A percentile compares a stretch with the other conserved stretches of the same genome.
Evolutionary conservation across 805 yeast species (phyloP).

Genomic region (Spathaspora boniae): DNA sequence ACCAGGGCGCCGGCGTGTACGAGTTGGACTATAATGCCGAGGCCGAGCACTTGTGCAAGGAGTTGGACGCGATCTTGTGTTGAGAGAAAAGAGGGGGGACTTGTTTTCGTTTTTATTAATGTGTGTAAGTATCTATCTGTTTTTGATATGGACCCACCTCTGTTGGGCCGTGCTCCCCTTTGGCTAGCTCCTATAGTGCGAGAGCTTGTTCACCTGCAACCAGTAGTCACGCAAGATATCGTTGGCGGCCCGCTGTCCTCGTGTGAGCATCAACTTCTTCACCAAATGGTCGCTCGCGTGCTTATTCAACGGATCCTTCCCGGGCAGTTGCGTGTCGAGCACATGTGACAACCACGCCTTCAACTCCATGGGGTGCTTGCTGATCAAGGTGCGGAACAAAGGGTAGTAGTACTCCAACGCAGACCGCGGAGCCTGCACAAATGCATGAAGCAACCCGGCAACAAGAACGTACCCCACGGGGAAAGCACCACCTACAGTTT

Average conservation of each 20-base stretch:
- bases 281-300: slow-evolving; percentile 41
- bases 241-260: slow-evolving; percentile 63
- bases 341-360: slow-evolving; percentile 41
- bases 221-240: slow-evolving; percentile 61
- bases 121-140: not conserved
- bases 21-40: slow-evolving; percentile 57
- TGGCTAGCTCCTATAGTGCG: slow-evolving; percentile 32
- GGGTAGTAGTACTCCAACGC: slow-evolving; percentile 57
- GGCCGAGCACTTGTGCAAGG: slow-evolving; percentile 52
- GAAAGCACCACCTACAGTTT: too few species aligned
- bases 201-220: slow-evolving; percentile 56
- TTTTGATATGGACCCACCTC: too few species aligned
- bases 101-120: not conserved
- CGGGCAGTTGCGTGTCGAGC: slow-evolving; percentile 10
- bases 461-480: slow-evolving; percentile 24
- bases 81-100: not conserved
- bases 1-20: slow-evolving; percentile 55
- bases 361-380: slow-evolving; percentile 45
- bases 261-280: slow-evolving; percentile 55
- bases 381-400: slow-evolving; percentile 44
- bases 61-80: slow-evolving; percentile 31
- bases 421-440: slow-evolving; percentile 51
- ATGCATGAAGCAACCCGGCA: slow-evolving; percentile 23
- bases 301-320: slow-evolving; percentile 15
- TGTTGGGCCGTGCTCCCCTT: too few species aligned